Conservation (phyloP, 2,329 filamentous ascomycete species). For the Ambrosiella xylebori region DNA sequence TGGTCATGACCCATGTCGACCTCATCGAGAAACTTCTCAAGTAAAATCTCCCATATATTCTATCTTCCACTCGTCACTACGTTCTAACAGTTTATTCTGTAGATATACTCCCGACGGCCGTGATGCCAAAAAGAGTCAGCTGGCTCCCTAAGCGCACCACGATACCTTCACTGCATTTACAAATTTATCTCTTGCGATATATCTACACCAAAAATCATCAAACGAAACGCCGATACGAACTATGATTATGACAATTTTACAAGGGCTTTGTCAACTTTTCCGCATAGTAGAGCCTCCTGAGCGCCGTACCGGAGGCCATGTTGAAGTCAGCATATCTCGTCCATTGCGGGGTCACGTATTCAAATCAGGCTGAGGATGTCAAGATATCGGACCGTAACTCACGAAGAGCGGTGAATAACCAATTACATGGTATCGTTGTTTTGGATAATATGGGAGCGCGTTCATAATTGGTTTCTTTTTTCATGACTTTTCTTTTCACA, state of each 20-base stretch:
- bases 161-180: neutral
- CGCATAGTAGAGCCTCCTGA: no score
- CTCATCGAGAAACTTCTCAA: slow-evolving; percentile 95
- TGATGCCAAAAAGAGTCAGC: slow-evolving; percentile 42
- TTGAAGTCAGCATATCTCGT: neutral
- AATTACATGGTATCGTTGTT: neutral
- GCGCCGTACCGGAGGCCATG: neutral
- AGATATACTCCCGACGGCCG: slow-evolving; percentile 47
- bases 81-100: slow-evolving; percentile 6
- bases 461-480: neutral
- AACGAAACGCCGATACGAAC: neutral
- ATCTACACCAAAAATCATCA: neutral
- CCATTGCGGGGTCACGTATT: neutral
- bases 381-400: neutral
- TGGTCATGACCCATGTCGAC: slow-evolving; percentile 99
- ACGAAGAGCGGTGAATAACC: neutral
- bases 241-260: neutral
- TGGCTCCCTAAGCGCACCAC: slow-evolving; percentile 16
- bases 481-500: neutral
- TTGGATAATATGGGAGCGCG: neutral
- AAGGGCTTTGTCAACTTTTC: neutral
- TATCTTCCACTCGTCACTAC: neutral
- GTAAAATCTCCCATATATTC: slow-evolving; percentile 28
- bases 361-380: neutral
- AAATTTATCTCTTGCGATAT: neutral